Percentiles rank a stretch among this genome's conserved stretches.
Conservation (phyloP, 352 stramenopile genomes). For the Phytophthora europaea region DNA sequence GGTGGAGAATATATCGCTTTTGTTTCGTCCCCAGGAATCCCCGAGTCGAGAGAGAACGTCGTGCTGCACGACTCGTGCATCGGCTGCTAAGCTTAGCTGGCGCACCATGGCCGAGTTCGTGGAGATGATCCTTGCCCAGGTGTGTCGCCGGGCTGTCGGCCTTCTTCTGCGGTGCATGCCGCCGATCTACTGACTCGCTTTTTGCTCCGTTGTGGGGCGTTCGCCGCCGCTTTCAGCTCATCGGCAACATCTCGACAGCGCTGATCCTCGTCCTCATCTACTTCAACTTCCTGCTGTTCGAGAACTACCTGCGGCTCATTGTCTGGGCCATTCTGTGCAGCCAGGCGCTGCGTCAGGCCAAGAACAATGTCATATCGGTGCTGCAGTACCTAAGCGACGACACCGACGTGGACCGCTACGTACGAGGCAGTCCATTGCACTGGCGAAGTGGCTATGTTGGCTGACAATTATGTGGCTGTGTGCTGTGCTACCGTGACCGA, state of each 20-base stretch:
- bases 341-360: slow-evolving; percentile 86
- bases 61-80: too few species aligned
- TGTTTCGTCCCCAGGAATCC: slow-evolving; percentile 5
- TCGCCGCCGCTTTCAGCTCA: slow-evolving; percentile 60
- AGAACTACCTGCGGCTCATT: slow-evolving; percentile 91
- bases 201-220: background rate
- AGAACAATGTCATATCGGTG: slow-evolving; percentile 87
- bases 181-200: background rate
- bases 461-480: slow-evolving; percentile 19
- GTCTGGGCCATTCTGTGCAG: slow-evolving; percentile 91
- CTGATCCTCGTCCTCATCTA: slow-evolving; percentile 89
- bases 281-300: slow-evolving; percentile 92
- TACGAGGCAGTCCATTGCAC: slow-evolving; percentile 38
- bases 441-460: background rate
- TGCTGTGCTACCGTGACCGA: slow-evolving; percentile 1
- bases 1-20: background rate
- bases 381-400: slow-evolving; percentile 89
- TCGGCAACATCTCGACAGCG: slow-evolving; percentile 90
- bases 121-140: slow-evolving; percentile 87
- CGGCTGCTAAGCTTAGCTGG: background rate
- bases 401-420: slow-evolving; percentile 74
- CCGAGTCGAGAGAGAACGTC: background rate
- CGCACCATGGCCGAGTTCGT: slow-evolving; percentile 81
- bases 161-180: slow-evolving; percentile 1
- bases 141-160: slow-evolving; percentile 26